A percentile compares a stretch with the other conserved stretches of the same genome.
phyloP scores from a whole-genome alignment of 2,329 filamentous ascomycete genomes.

The Endothia cerciana region DNA sequence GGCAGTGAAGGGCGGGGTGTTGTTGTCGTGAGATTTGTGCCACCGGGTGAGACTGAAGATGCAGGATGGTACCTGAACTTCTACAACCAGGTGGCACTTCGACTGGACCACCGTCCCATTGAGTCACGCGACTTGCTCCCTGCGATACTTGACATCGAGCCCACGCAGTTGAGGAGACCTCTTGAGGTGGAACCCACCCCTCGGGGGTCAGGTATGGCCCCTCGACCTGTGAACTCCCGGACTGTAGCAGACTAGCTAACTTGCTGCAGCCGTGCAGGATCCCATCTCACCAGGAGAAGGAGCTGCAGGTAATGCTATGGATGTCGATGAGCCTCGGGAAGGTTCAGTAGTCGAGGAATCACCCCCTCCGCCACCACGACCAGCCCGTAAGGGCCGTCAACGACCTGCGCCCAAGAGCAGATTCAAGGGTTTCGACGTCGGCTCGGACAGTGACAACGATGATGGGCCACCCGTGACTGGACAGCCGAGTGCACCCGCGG shows the following conservation, averaged over 20 bases:
- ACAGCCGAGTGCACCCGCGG: conserved; percentile 19
- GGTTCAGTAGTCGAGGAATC: conserved; percentile 15
- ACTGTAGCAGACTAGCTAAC: neutral
- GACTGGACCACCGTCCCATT: conserved; percentile 79
- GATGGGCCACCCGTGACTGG: conserved; percentile 31
- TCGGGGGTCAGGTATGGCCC: conserved; percentile 31
- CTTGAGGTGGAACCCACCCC: conserved; percentile 57
- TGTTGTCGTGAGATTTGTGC: conserved; percentile 74
- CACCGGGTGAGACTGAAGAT: conserved; percentile 54
- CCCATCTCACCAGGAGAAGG: neutral
- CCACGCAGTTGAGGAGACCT: conserved; percentile 69
- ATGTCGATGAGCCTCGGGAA: conserved; percentile 33
- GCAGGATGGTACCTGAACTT: conserved; percentile 72
- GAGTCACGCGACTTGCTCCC: conserved; percentile 92
- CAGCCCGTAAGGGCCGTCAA: conserved; percentile 37
- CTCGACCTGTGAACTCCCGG: neutral
- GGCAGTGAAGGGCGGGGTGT: conserved; percentile 71
- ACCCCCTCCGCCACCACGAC: conserved; percentile 30
- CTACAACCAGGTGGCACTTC: conserved; percentile 68
- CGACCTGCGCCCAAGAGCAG: conserved; percentile 53
- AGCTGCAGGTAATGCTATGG: conserved; percentile 31
- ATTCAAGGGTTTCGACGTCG: conserved; percentile 75
- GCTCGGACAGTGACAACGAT: conserved; percentile 44
- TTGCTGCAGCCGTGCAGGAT: conserved; percentile 5
- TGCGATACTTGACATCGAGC: conserved; percentile 81